Evolutionary conservation across 2,329 filamentous ascomycete genomes (phyloP).

Genomic region (Simplicillium sp.): DNA sequence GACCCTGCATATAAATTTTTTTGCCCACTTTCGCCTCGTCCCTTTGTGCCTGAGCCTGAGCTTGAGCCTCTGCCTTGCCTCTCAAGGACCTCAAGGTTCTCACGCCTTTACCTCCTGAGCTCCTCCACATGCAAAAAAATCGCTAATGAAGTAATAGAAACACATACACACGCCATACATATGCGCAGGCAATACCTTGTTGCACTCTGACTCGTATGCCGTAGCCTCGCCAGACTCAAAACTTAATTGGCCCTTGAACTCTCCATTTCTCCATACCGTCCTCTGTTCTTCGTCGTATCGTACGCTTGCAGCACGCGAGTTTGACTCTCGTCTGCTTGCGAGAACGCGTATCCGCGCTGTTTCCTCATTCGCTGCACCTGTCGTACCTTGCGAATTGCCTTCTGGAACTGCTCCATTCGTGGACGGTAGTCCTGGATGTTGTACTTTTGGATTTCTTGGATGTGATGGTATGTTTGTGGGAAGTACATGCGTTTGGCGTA

Average conservation of each 20-base stretch:
- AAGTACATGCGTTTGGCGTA: slow-evolving; percentile 96
- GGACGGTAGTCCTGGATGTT: slow-evolving; percentile 98
- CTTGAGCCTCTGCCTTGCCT: no score
- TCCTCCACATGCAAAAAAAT: no score
- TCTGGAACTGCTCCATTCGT: slow-evolving; percentile 99
- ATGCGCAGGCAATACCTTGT: no score
- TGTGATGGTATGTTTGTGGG: slow-evolving; percentile 92
- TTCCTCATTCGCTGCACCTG: slow-evolving; percentile 99
- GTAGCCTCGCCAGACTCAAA: no score
- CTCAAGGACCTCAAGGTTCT: no score
- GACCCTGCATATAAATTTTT: no score
- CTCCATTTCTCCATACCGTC: slow-evolving; percentile 91
- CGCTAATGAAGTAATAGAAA: no score
- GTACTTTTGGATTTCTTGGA: slow-evolving; percentile 99
- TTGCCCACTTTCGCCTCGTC: no score
- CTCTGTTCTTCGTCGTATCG: slow-evolving; percentile 87
- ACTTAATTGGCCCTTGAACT: slow-evolving; percentile 18
- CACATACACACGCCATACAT: no score
- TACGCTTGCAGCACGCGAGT: slow-evolving; percentile 93
- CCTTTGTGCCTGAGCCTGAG: no score
- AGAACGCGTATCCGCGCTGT: slow-evolving; percentile 96
- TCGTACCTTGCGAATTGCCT: slow-evolving; percentile 94
- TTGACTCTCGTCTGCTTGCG: slow-evolving; percentile 92
- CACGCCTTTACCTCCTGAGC: no score
- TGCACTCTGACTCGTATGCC: no score